Evolutionary conservation across 805 yeast genomes (phyloP).

Genomic region (Millerago galiae): DNA sequence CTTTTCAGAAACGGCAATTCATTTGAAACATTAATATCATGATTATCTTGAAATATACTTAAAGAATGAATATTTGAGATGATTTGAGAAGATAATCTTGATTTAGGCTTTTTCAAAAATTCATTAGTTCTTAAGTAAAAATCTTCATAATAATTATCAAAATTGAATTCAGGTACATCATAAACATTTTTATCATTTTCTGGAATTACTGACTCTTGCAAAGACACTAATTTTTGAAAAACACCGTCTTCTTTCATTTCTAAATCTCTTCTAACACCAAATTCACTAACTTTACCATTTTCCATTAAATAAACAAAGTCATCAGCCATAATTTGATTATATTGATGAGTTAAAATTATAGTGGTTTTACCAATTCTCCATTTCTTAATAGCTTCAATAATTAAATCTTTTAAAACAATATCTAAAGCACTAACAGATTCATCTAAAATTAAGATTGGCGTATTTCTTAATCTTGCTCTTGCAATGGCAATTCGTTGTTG

Average conservation of each 20-base stretch:
- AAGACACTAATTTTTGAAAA: slow-evolving; percentile 13
- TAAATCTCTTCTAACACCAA: slow-evolving; percentile 34
- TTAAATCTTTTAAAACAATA: slow-evolving; percentile 32
- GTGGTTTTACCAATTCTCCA: slow-evolving; percentile 73
- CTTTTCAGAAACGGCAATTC: neutral
- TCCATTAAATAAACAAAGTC: slow-evolving; percentile 58
- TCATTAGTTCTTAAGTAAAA: neutral
- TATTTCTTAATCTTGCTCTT: slow-evolving; percentile 65
- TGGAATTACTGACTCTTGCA: slow-evolving; percentile 12
- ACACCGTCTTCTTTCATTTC: slow-evolving; percentile 11
- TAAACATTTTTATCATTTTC: neutral
- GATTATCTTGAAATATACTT: slow-evolving; percentile 9
- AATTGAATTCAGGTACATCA: neutral
- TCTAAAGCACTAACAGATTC: slow-evolving; percentile 87
- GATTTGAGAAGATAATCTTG: slow-evolving; percentile 15
- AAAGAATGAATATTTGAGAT: slow-evolving; percentile 18
- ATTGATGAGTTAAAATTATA: slow-evolving; percentile 74
- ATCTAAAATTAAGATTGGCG: slow-evolving; percentile 76
- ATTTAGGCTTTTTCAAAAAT: neutral
- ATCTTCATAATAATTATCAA: neutral
- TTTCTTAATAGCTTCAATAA: slow-evolving; percentile 44
- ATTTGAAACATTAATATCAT: slow-evolving; percentile 7
- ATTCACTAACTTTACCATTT: slow-evolving; percentile 47
- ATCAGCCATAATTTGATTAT: slow-evolving; percentile 44
- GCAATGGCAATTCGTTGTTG: slow-evolving; percentile 80